Evolutionary conservation across 805 yeast genomes (phyloP), one percentile per base, ranked within the genome.

Genomic region (Candida dendrica): DNA sequence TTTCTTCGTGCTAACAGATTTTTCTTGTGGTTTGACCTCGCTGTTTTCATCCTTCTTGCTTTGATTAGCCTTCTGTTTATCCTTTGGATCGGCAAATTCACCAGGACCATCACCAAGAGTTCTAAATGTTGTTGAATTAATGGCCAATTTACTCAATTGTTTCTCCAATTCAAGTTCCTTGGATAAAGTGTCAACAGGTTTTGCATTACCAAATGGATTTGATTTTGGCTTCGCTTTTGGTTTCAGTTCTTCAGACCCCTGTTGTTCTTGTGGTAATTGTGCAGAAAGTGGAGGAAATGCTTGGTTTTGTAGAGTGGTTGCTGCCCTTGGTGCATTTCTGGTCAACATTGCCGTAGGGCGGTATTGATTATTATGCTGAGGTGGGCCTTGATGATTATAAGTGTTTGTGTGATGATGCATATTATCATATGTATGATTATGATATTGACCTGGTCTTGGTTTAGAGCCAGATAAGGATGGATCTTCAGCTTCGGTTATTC

Each of bases 201-300:
- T 84, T 1, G 95, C 96, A 4, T 74, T 66, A 0, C 95, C 95
- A 65, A 88, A 87, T 5, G 95, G 93, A 56, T 79, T 84, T 0
- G 74, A 47, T 51, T 75, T 80, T 3, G 67, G 56, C 52, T 64
- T 51, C 4, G 51, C 58, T 15, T 41, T 47, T 14, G 39, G 42
- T 36, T 50, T 54, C n/a, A 50, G 42, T 6, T 59, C 48, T 31
- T 48, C 52, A 38, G 59, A 59, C 46, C 41, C 59, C 35, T 42
- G 52, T 41, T 43, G 43, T 39, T 47, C 30, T 30, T 9, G 52
- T 43, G 19, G 41, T 30, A n/a, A 30, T n/a, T 31, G 17, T 39
- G 9, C n/a, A 35, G 39, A 10, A 14, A 34, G 47, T 39, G 4
- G n/a, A 35, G 39, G 14, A 13, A 34, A 47, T 16, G 30, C 27